phyloP scores from a whole-genome alignment of 345 rosid species.

The Luvunga scandens region DNA sequence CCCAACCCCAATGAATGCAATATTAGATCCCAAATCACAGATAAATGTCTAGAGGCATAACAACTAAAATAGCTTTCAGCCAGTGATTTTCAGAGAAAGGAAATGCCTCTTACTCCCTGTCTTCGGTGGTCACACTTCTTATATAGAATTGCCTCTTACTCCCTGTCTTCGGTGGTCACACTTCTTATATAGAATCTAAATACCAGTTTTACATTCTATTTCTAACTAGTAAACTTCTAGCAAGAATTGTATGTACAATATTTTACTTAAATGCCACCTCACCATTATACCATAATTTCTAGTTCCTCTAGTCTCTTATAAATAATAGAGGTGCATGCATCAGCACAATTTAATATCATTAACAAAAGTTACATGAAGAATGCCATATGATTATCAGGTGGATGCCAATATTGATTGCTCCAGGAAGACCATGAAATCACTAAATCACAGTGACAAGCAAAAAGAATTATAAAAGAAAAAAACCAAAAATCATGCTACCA shows the following conservation, averaged over 20 bases:
- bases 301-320: neutral
- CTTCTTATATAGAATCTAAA: neutral
- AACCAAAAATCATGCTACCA: neutral
- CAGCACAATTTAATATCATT: neutral
- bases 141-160: neutral
- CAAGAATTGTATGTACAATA: neutral
- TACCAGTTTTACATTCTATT: neutral
- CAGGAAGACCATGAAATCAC: neutral
- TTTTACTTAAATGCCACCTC: neutral
- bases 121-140: neutral
- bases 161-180: neutral
- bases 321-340: neutral
- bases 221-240: neutral
- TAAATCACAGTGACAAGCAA: neutral
- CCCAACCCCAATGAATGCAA: neutral
- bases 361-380: neutral
- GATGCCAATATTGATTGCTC: neutral
- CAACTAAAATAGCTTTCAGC: neutral
- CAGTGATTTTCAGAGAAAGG: neutral
- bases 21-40: neutral
- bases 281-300: neutral
- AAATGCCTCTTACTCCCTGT: neutral
- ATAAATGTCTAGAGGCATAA: neutral
- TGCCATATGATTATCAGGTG: neutral
- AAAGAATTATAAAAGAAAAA: neutral